Evolutionary conservation across 2,329 filamentous ascomycete genomes (phyloP).

Genomic region (Bimuria novae-zelandiae): DNA sequence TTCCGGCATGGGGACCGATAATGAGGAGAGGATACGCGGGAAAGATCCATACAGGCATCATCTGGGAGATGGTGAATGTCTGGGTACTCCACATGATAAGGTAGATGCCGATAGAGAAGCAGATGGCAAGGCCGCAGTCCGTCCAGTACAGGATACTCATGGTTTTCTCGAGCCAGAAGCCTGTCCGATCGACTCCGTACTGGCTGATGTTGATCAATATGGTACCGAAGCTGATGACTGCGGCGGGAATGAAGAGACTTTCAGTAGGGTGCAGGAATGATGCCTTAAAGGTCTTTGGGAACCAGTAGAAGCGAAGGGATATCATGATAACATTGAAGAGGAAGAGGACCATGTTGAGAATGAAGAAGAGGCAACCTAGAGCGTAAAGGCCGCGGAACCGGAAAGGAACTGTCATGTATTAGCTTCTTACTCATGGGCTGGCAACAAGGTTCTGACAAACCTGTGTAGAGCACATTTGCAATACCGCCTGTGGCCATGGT

Average conservation of each 20-base stretch:
- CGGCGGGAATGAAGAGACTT: conserved; percentile 75
- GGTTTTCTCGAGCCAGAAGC: conserved; percentile 59
- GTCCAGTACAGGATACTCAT: conserved; percentile 77
- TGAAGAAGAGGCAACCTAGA: conserved; percentile 55
- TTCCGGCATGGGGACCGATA: conserved; percentile 72
- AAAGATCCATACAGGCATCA: conserved; percentile 90
- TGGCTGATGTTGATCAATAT: conserved; percentile 71
- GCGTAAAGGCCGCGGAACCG: conserved; percentile 52
- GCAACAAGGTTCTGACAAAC: conserved; percentile 47
- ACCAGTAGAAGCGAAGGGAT: conserved; percentile 68
- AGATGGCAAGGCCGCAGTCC: conserved; percentile 69
- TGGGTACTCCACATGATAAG: conserved; percentile 71
- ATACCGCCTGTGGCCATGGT: conserved; percentile 66
- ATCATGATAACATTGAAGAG: conserved; percentile 72
- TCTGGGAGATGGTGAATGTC: conserved; percentile 74
- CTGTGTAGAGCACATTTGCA: conserved; percentile 62
- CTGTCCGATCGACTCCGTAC: conserved; percentile 64
- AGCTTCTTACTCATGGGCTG: neutral
- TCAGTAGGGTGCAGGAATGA: conserved; percentile 80
- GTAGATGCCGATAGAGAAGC: conserved; percentile 73
- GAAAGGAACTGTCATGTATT: conserved; percentile 41
- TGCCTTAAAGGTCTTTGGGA: conserved; percentile 70
- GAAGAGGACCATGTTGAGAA: conserved; percentile 62
- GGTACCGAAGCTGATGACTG: conserved; percentile 67
- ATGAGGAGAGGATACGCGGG: conserved; percentile 82